A percentile compares a stretch with the other conserved stretches of the same genome.
phyloP scores from a whole-genome alignment of 2,329 filamentous ascomycete genomes.

The Penicillium italicum region DNA sequence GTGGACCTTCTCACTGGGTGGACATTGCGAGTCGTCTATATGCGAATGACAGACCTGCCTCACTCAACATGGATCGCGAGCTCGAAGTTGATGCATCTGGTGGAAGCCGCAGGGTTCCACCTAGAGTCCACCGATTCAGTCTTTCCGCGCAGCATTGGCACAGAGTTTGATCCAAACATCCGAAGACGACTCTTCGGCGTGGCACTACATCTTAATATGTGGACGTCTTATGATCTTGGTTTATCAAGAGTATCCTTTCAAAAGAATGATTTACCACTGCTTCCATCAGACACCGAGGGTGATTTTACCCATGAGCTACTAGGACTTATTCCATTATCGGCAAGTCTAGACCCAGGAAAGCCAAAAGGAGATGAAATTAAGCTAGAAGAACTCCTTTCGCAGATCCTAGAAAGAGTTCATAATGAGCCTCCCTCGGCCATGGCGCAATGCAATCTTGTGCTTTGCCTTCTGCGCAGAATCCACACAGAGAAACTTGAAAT shows the following conservation, averaged over 20 bases:
- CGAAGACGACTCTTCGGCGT: slow-evolving; percentile 47
- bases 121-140: slow-evolving; percentile 17
- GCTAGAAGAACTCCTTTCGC: slow-evolving; percentile 41
- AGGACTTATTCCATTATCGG: slow-evolving; percentile 50
- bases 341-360: slow-evolving; percentile 51
- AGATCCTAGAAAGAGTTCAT: slow-evolving; percentile 40
- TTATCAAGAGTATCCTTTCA: slow-evolving; percentile 50
- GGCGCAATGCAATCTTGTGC: slow-evolving; percentile 52
- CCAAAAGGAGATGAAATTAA: slow-evolving; percentile 39
- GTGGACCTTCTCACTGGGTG: slow-evolving; percentile 39
- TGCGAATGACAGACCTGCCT: slow-evolving; percentile 51
- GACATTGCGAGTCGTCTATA: slow-evolving; percentile 51
- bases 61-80: slow-evolving; percentile 44
- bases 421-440: slow-evolving; percentile 46
- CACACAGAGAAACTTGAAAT: slow-evolving; percentile 49
- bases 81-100: slow-evolving; percentile 44
- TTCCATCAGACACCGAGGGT: slow-evolving; percentile 39
- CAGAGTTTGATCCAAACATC: slow-evolving; percentile 31
- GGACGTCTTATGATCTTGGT: slow-evolving; percentile 57
- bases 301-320: slow-evolving; percentile 52
- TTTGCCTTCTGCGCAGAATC: slow-evolving; percentile 54
- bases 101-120: slow-evolving; percentile 48
- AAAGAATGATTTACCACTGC: slow-evolving; percentile 32
- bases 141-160: slow-evolving; percentile 7
- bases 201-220: slow-evolving; percentile 55